Percentiles rank a stretch among this genome's conserved stretches.
These are phyloP conservation scores for Xylaria bambusicola DNA, from an alignment of 495 filamentous ascomycete species.

Conservation along the genomic window DNA sequence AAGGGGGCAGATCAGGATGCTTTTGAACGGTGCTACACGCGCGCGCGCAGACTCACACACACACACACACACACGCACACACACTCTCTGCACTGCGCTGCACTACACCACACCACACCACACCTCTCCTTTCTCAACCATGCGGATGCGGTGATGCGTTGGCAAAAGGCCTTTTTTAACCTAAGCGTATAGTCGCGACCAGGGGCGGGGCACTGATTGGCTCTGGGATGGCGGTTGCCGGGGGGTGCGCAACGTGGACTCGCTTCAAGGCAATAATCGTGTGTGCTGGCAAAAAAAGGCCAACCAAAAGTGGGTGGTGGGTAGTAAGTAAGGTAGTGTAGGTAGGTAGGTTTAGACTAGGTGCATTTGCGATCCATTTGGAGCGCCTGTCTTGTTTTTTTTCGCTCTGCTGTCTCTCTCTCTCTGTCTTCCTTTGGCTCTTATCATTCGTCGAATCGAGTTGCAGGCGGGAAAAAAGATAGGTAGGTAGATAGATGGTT, in stretches of 20 bases:
- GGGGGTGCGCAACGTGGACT: constrained; percentile 34
- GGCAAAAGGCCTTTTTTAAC: constrained; percentile 40
- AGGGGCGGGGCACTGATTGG: constrained; percentile 38
- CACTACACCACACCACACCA: constrained; percentile 52
- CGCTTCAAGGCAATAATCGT: constrained; percentile 25
- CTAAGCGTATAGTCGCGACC: constrained; percentile 28
- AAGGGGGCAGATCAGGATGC: constrained; percentile 18
- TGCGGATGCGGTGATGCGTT: constrained; percentile 48
- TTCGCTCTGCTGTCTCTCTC: neutral
- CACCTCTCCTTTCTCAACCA: too few species aligned
- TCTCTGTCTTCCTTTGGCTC: too few species aligned
- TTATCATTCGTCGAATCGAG: too few species aligned
- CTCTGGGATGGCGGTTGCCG: constrained; percentile 29
- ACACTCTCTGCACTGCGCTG: too few species aligned
- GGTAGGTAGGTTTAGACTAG: too few species aligned
- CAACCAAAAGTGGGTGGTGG: constrained; percentile 29
- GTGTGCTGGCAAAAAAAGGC: constrained; percentile 17
- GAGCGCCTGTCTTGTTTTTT: neutral
- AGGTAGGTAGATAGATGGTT: neutral
- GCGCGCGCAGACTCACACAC: constrained; percentile 8
- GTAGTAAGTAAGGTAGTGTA: too few species aligned
- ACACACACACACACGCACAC: constrained; percentile 23
- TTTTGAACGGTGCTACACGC: constrained; percentile 16
- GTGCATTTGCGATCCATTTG: too few species aligned
- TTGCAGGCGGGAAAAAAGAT: neutral